A percentile compares a stretch with the other conserved stretches of the same genome.
phyloP scores from a whole-genome alignment of 768 basidiomycete species.

The Paxillus rubicundulus region DNA sequence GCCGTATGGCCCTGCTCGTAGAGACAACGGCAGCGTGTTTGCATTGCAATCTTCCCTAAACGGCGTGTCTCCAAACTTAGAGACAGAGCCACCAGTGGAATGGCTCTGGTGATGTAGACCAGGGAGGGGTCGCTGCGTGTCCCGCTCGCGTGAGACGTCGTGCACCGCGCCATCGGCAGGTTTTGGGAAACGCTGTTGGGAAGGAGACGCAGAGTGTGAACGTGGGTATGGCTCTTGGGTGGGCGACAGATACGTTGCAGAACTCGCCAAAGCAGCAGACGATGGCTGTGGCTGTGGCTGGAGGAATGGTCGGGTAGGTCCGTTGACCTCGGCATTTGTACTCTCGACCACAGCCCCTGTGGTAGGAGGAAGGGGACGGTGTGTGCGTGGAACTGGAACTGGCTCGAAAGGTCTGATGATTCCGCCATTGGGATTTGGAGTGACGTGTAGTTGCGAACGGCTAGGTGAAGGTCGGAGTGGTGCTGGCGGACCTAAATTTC shows the following conservation, averaged over 20 bases:
- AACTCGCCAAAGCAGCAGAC: constrained; percentile 15
- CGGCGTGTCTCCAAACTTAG: constrained; percentile 32
- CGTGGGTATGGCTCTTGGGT: constrained; percentile 58
- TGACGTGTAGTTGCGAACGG: constrained; percentile 24
- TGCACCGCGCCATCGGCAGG: constrained; percentile 4
- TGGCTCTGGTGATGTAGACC: constrained; percentile 25
- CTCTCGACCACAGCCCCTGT: constrained; percentile 21
- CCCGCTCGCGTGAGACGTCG: constrained; percentile 27
- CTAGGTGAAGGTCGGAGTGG: constrained; percentile 31
- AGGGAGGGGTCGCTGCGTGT: constrained; percentile 27
- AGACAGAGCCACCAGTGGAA: constrained; percentile 25
- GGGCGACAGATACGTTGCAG: constrained; percentile 39
- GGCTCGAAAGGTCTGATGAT: constrained; percentile 19
- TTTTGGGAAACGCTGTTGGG: constrained; percentile 29
- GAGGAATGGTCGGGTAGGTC: constrained; percentile 18
- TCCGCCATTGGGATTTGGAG: constrained; percentile 16
- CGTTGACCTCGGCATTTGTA: constrained; percentile 15
- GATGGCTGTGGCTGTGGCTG: constrained; percentile 29
- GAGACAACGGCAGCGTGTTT: constrained; percentile 21
- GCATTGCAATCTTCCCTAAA: constrained; percentile 30
- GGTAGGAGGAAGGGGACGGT: constrained; percentile 31
- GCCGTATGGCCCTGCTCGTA: constrained; percentile 29
- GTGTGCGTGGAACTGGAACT: constrained; percentile 18
- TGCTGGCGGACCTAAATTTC: constrained; percentile 13
- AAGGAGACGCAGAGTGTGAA: constrained; percentile 55